Evolutionary conservation across 148 eudicot species (phyloP), one percentile per base, ranked within the genome.

Genomic region (Nyssa sinensis): DNA sequence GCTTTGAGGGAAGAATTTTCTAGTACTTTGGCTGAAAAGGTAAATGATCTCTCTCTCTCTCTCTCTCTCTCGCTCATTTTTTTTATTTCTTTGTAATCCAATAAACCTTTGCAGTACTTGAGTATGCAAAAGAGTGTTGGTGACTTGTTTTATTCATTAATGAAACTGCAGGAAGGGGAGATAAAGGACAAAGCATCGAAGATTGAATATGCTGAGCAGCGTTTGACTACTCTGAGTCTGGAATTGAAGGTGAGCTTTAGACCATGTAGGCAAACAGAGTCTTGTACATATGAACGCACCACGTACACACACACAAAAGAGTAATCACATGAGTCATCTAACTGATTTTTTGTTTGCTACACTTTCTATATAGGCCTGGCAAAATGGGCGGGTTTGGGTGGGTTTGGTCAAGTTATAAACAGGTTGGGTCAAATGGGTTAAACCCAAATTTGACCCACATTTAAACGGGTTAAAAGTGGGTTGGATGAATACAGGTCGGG

Each of bases 121-220:
- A 55, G n/a, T 64, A 66, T 70, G 7, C 30, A 33, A 24, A 62
- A 16, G 51, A 5, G 4, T 34, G 23, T 21, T 55, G 25, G 16
- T 74, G 57, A 62, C 64, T 82, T 25, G 33, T 49, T 72, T 67
- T 32, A n/a, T 13, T 66, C 16, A 9, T 53, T 62, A 6, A 62
- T 68, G 62, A 59, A 67, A 23, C 73, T 88, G 70, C 86, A 95
- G 99, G 99, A 90, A 61, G 86, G 85, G 25, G 99, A 90, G 80
- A 75, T 95, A 28, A 95, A 77, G 83, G 89, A 90, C 58, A 91
- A 89, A 83, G 80, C 86, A 68, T 63, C 88, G 51, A 95, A 85
- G 80, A 77, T 95, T 75, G 99, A 95, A 84, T 70, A 83, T 57
- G 92, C 94, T 5, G 97, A 92, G 88, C 94, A 91, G 82, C 84